Evolutionary conservation across 140 eudicot species (phyloP).

Genomic region (Erigeron philadelphicus): DNA sequence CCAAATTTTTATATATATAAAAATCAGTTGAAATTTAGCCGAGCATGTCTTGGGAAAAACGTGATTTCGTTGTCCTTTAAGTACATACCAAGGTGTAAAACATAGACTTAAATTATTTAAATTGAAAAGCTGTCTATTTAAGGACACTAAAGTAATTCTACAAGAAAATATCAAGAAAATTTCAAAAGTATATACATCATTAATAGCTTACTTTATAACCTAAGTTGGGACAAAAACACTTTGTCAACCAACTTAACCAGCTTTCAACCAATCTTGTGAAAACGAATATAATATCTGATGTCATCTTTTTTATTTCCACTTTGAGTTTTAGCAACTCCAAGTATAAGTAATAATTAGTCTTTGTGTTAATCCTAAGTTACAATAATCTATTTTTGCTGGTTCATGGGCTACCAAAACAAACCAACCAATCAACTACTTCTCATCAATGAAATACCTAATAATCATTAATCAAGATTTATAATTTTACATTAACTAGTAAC

Average conservation of each 20-base stretch:
- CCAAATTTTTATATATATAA: background rate
- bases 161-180: too few species aligned
- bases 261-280: conserved; percentile 25
- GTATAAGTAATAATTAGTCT: conserved; percentile 29
- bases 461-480: background rate
- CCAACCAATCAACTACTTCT: conserved; percentile 29
- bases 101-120: background rate
- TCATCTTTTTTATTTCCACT: conserved; percentile 16
- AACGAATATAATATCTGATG: conserved; percentile 11
- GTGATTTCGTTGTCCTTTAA: background rate
- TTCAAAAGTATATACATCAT: too few species aligned
- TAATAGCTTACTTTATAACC: background rate
- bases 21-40: background rate
- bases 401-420: conserved; percentile 27
- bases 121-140: background rate
- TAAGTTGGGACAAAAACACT: conserved; percentile 9
- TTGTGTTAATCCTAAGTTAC: conserved; percentile 50
- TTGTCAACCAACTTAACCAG: conserved; percentile 33
- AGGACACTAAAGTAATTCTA: background rate
- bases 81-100: background rate
- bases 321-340: conserved; percentile 38
- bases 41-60: background rate
- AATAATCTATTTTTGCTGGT: conserved; percentile 18
- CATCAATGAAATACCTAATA: background rate
- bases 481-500: too few species aligned